A percentile compares a stretch with the other conserved stretches of the same genome.
phyloP scores from a whole-genome alignment of 179 eudicot genomes.

The Drosera spatulata region DNA sequence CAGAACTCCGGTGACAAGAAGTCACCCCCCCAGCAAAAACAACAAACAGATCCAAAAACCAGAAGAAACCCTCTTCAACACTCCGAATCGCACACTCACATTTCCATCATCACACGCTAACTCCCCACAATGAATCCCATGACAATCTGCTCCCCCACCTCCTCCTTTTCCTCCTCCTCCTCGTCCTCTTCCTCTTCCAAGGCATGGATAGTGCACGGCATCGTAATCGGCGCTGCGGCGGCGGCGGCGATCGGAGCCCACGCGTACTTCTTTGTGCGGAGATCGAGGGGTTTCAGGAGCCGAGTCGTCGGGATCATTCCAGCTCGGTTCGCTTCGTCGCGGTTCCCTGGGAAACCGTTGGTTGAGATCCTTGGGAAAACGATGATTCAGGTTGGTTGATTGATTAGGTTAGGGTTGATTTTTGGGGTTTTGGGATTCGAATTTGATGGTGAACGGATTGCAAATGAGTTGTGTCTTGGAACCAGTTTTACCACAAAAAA shows the following conservation, averaged over 20 bases:
- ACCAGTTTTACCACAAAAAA: no score
- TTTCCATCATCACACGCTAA: no score
- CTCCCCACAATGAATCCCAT: conserved; percentile 10
- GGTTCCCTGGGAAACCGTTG: conserved; percentile 78
- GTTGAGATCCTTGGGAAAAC: conserved; percentile 82
- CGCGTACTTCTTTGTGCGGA: no score
- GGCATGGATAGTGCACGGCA: conserved; percentile 47
- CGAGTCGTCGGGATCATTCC: conserved; percentile 83
- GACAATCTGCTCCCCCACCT: conserved; percentile 27
- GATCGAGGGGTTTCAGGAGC: conserved; percentile 25
- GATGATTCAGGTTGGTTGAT: conserved; percentile 65
- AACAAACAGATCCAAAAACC: no score
- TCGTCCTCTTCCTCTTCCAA: conserved; percentile 30
- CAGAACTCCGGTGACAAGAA: no score
- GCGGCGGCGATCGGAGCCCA: conserved; percentile 38
- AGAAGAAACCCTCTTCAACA: no score
- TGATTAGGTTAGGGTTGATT: no score
- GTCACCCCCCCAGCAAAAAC: no score
- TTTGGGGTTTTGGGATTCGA: no score
- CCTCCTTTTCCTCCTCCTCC: conserved; percentile 24
- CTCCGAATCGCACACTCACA: background rate
- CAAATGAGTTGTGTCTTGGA: no score
- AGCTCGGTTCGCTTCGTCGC: conserved; percentile 71
- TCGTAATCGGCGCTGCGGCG: conserved; percentile 40
- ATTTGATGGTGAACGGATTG: no score